phyloP scores from a whole-genome alignment of 345 rosid species.

The Pseudoturritis turrita region DNA sequence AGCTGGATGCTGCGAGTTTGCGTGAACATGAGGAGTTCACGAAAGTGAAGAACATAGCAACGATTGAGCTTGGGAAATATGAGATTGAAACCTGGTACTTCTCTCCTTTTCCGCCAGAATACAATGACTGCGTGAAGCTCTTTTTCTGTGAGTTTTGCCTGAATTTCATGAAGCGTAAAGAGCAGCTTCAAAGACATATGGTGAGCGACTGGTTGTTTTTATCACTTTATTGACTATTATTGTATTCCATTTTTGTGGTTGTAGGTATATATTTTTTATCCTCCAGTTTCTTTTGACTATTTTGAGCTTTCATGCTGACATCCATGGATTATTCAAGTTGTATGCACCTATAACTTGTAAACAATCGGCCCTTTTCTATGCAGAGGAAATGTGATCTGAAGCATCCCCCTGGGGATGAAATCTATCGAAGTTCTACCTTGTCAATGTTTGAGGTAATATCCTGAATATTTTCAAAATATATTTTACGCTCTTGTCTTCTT shows the following conservation, averaged over 20 bases:
- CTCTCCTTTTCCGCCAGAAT: constrained; percentile 99
- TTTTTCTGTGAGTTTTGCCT: constrained; percentile 99
- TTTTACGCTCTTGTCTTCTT: neutral
- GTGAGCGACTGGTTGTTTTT: constrained; percentile 40
- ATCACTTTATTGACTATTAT: neutral
- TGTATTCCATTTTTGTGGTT: neutral
- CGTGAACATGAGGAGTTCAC: constrained; percentile 99
- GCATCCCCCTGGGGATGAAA: constrained; percentile 99
- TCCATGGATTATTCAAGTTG: neutral
- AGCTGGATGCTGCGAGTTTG: constrained; percentile 99
- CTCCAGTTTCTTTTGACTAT: neutral
- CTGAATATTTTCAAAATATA: neutral
- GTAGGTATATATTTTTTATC: neutral
- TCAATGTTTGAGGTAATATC: constrained; percentile 95
- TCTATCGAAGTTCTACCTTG: constrained; percentile 89
- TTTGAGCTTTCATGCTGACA: neutral
- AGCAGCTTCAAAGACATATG: constrained; percentile 99
- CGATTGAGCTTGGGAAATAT: constrained; percentile 96
- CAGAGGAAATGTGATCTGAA: constrained; percentile 95
- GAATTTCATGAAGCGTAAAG: constrained; percentile 98
- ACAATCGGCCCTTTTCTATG: constrained; percentile 2
- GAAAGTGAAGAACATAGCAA: constrained; percentile 95
- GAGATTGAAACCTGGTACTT: constrained; percentile 99
- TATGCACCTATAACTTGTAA: neutral
- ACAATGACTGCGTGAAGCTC: constrained; percentile 89